A percentile compares a stretch with the other conserved stretches of the same genome.
phyloP scores from a whole-genome alignment of 2,329 filamentous ascomycete species.

The Apiospora pterosperma region DNA sequence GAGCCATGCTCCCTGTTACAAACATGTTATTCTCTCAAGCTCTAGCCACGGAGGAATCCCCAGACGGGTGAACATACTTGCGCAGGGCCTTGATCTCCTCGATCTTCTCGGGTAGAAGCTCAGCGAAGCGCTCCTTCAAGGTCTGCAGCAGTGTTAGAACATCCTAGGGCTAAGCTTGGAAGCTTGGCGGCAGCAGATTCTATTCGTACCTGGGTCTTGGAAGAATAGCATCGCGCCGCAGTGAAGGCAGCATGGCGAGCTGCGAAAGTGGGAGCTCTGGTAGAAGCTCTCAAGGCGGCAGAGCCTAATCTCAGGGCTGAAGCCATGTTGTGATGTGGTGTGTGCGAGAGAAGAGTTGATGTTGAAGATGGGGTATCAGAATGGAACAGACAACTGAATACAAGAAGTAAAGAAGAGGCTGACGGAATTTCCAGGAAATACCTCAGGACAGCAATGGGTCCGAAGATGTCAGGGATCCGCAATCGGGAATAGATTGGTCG shows the following conservation, averaged over 20 bases:
- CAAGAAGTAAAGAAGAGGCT: not conserved
- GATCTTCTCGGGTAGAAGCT: conserved; percentile 91
- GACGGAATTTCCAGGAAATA: conserved; percentile 8
- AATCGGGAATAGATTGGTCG: conserved; percentile 4
- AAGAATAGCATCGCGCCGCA: conserved; percentile 85
- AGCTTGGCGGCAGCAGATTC: not conserved
- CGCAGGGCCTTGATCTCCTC: conserved; percentile 99
- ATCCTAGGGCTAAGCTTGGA: not conserved
- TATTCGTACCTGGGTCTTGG: conserved; percentile 74
- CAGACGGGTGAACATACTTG: conserved; percentile 62
- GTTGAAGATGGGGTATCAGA: conserved; percentile 13
- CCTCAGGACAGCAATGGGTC: conserved; percentile 4
- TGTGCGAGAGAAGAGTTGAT: conserved; percentile 3
- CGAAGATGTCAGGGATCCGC: conserved; percentile 4
- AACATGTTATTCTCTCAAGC: conserved; percentile 22
- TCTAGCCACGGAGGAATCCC: conserved; percentile 3
- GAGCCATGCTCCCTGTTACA: conserved; percentile 76
- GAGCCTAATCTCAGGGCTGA: conserved; percentile 78
- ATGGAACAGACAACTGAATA: conserved; percentile 15
- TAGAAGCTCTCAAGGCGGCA: conserved; percentile 75
- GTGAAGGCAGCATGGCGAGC: conserved; percentile 72
- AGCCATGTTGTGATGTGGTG: conserved; percentile 61
- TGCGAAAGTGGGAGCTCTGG: conserved; percentile 64
- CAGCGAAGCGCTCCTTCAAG: conserved; percentile 97
- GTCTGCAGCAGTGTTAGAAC: conserved; percentile 53